These are phyloP conservation scores for Saccharomycopsis synnaedendra DNA, from an alignment of 805 yeast species.

Conservation along the genomic window DNA sequence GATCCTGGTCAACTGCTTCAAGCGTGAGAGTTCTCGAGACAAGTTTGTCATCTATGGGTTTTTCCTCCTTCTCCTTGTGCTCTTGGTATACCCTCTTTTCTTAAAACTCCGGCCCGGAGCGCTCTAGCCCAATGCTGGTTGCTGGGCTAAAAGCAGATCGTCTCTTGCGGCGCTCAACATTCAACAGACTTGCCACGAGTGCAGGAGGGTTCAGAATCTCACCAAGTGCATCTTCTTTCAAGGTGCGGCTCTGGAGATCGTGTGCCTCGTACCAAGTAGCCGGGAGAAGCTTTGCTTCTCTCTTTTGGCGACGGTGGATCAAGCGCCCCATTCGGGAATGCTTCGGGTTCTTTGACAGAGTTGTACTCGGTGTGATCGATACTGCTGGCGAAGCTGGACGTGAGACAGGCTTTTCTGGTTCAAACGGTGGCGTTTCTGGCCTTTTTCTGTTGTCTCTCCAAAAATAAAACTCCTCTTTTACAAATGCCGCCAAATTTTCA, in stretches of 20 bases:
- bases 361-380: no score
- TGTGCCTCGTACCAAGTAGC: neutral
- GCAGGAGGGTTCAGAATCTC: neutral
- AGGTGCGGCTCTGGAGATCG: neutral
- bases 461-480: no score
- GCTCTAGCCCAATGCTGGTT: neutral
- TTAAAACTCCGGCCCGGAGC: neutral
- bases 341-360: no score
- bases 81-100: slow-evolving; percentile 3
- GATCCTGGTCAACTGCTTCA: slow-evolving; percentile 11
- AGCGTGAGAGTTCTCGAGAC: slow-evolving; percentile 14
- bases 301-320: no score
- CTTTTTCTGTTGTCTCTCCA: no score
- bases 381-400: no score
- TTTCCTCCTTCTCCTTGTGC: slow-evolving; percentile 1
- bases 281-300: no score
- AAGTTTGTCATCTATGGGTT: slow-evolving; percentile 13
- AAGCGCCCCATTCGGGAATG: no score
- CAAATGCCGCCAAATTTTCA: no score
- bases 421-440: no score
- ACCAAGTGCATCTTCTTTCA: neutral
- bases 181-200: neutral
- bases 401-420: no score
- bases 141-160: neutral
- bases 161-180: neutral